Conservation (phyloP, 1,284 basidiomycete species). For the Chalciporus sp. region DNA sequence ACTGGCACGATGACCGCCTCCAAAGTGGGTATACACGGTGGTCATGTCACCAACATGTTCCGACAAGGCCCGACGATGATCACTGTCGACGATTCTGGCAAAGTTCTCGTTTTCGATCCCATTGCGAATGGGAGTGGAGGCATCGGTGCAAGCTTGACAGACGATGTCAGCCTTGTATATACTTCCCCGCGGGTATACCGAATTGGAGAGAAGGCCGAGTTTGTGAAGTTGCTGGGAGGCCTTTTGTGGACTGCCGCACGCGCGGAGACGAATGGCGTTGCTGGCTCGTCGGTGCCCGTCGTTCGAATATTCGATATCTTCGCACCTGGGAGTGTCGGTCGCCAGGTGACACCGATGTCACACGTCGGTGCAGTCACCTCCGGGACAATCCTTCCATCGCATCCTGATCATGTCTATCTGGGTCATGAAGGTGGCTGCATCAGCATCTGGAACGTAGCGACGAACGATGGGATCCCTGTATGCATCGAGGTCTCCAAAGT, state of each 20-base stretch:
- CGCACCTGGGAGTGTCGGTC: conserved; percentile 48
- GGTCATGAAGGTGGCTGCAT: conserved; percentile 93
- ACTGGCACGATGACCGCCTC: conserved; percentile 57
- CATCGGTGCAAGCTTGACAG: conserved; percentile 39
- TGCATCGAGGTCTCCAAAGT: conserved; percentile 78
- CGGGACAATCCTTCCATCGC: conserved; percentile 75
- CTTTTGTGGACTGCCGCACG: conserved; percentile 81
- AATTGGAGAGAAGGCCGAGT: conserved; percentile 80
- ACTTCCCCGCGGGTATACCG: conserved; percentile 67
- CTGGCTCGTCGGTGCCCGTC: conserved; percentile 60
- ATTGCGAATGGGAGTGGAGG: conserved; percentile 25
- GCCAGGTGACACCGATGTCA: conserved; percentile 57
- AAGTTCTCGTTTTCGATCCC: conserved; percentile 72
- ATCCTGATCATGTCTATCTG: conserved; percentile 74
- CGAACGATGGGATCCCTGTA: conserved; percentile 50
- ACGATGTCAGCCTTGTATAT: conserved; percentile 40
- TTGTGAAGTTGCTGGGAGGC: conserved; percentile 71
- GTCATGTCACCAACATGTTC: conserved; percentile 73
- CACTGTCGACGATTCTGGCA: conserved; percentile 82
- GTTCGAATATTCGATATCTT: conserved; percentile 81
- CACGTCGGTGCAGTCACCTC: conserved; percentile 81
- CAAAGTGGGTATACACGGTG: conserved; percentile 64
- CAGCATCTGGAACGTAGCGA: conserved; percentile 71
- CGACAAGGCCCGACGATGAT: conserved; percentile 70
- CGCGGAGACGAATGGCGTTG: conserved; percentile 45